Conservation (phyloP, 306 rosid species). For the Medicago truncatula region DNA sequence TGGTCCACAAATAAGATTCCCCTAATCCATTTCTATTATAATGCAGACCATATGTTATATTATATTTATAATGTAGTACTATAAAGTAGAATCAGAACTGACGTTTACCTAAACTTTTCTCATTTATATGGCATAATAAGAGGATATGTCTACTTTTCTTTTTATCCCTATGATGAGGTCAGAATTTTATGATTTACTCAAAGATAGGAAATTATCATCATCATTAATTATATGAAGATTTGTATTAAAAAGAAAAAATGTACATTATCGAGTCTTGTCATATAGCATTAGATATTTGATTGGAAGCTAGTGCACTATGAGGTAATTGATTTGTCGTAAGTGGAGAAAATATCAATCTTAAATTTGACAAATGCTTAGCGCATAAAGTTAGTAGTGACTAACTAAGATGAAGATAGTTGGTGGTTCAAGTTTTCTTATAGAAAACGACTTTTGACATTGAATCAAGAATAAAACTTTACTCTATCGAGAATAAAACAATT, state of each 20-base stretch:
- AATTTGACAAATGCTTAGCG: constrained; percentile 31
- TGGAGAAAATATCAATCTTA: constrained; percentile 31
- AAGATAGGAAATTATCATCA: constrained; percentile 12
- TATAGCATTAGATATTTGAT: constrained; percentile 29
- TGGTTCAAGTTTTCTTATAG: constrained; percentile 29
- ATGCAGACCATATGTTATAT: constrained; percentile 8
- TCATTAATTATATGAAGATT: constrained; percentile 11
- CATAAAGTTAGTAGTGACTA: constrained; percentile 37
- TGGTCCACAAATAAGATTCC: constrained; percentile 28
- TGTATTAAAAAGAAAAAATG: background rate
- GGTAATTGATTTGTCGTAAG: constrained; percentile 31
- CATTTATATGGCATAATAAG: constrained; percentile 3
- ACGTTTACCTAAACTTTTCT: constrained; percentile 26
- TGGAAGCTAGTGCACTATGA: constrained; percentile 26
- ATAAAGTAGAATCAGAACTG: constrained; percentile 30
- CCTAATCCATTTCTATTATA: constrained; percentile 30
- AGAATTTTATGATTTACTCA: constrained; percentile 23
- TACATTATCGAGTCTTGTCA: constrained; percentile 22
- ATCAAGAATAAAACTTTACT: background rate
- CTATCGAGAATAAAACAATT: constrained; percentile 13
- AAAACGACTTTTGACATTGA: constrained; percentile 34
- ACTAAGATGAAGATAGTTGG: background rate
- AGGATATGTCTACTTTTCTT: constrained; percentile 12
- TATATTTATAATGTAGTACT: constrained; percentile 11
- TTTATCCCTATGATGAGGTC: constrained; percentile 5